phyloP scores from a whole-genome alignment of 768 basidiomycete genomes.

The Macrocybe gigantea region DNA sequence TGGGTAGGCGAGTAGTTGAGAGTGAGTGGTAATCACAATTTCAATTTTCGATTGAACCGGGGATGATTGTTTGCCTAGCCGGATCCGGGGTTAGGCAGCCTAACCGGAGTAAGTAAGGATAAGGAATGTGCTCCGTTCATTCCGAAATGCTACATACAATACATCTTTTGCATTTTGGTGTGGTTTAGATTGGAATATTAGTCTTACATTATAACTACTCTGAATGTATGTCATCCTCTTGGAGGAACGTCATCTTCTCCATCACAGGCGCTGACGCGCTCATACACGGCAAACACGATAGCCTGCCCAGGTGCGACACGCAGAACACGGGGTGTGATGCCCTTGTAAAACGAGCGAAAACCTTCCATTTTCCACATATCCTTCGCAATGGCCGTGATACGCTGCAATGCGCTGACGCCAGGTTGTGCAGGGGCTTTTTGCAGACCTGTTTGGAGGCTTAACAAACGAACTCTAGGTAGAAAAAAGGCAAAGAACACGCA shows the following conservation, averaged over 20 bases:
- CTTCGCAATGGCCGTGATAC: slow-evolving; percentile 73
- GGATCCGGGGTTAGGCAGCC: too few relatives aligned
- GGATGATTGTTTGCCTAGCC: too few relatives aligned
- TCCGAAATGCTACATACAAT: too few relatives aligned
- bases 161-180: too few relatives aligned
- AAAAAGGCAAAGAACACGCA: slow-evolving; percentile 27
- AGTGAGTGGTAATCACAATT: too few relatives aligned
- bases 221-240: slow-evolving; percentile 60
- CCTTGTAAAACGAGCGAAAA: slow-evolving; percentile 90
- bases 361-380: slow-evolving; percentile 96
- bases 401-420: slow-evolving; percentile 72
- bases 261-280: slow-evolving; percentile 72
- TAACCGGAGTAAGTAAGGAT: too few relatives aligned
- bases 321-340: slow-evolving; percentile 93
- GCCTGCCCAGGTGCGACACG: slow-evolving; percentile 97
- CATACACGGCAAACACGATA: slow-evolving; percentile 96
- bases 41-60: too few relatives aligned
- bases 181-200: too few relatives aligned
- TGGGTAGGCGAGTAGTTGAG: too few relatives aligned
- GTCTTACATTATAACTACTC: slow-evolving; percentile 35
- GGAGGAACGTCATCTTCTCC: slow-evolving; percentile 55
- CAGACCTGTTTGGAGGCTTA: slow-evolving; percentile 44
- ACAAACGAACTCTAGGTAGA: neutral
- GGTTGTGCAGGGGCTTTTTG: slow-evolving; percentile 76
- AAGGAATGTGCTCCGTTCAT: too few relatives aligned